These are phyloP conservation scores for Yamadazyma scolyti DNA, from an alignment of 805 yeast genomes.

Conservation along the genomic window DNA sequence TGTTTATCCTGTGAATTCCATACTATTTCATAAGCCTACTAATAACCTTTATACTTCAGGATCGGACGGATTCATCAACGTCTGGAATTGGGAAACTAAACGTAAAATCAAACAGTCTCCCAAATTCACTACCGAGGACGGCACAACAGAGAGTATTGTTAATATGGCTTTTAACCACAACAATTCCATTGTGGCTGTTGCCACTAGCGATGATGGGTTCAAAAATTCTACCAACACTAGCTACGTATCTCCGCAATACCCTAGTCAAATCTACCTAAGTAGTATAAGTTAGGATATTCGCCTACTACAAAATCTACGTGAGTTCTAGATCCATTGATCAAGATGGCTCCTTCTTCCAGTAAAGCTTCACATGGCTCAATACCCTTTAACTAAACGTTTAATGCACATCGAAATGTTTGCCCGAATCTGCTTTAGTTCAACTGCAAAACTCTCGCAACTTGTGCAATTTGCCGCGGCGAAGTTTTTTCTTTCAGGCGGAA, in stretches of 20 bases:
- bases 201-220: slow-evolving; percentile 41
- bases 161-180: slow-evolving; percentile 17
- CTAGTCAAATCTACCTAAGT: slow-evolving; percentile 16
- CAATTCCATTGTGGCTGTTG: slow-evolving; percentile 28
- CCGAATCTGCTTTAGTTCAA: no score
- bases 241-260: slow-evolving; percentile 11
- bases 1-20: slow-evolving; percentile 50
- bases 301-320: no score
- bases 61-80: slow-evolving; percentile 46
- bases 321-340: no score
- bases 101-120: slow-evolving; percentile 40
- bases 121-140: slow-evolving; percentile 8
- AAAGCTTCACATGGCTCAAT: no score
- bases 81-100: slow-evolving; percentile 47
- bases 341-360: no score
- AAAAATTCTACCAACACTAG: slow-evolving; percentile 17
- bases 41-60: slow-evolving; percentile 49
- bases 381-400: no score
- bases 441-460: no score
- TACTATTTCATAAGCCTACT: slow-evolving; percentile 37
- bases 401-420: no score
- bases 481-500: no score
- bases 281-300: not conserved
- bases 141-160: slow-evolving; percentile 18
- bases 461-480: no score